Conservation (phyloP, 805 yeast species). For the Zygoascus biomembranicola region DNA sequence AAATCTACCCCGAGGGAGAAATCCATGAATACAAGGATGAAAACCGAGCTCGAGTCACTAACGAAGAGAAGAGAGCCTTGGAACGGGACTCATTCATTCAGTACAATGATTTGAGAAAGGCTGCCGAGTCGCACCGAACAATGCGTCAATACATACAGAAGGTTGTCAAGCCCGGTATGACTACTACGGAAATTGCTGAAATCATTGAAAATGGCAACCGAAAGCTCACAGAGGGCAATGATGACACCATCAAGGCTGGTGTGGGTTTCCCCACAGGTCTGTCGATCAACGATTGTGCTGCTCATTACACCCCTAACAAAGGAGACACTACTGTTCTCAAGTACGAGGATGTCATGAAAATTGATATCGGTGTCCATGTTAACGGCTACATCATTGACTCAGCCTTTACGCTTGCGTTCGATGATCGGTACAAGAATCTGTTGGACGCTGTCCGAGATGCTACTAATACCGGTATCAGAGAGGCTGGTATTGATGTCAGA, state of each 20-base stretch:
- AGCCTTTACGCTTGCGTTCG: slow-evolving; percentile 88
- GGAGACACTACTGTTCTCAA: slow-evolving; percentile 78
- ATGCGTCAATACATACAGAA: slow-evolving; percentile 75
- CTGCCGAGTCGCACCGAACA: slow-evolving; percentile 91
- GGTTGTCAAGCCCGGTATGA: slow-evolving; percentile 81
- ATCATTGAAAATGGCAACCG: slow-evolving; percentile 80
- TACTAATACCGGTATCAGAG: slow-evolving; percentile 85
- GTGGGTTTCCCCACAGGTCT: slow-evolving; percentile 99
- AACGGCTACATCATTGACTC: slow-evolving; percentile 92
- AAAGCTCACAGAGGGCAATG: slow-evolving; percentile 58
- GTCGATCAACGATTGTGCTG: slow-evolving; percentile 88
- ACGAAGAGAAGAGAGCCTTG: slow-evolving; percentile 75
- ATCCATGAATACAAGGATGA: slow-evolving; percentile 71
- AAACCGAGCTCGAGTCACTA: slow-evolving; percentile 65
- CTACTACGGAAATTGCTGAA: slow-evolving; percentile 84
- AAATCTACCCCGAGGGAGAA: slow-evolving; percentile 77
- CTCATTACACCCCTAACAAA: slow-evolving; percentile 95
- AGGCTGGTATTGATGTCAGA: slow-evolving; percentile 94
- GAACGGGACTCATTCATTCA: slow-evolving; percentile 51
- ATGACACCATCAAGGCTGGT: slow-evolving; percentile 57
- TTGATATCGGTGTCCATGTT: slow-evolving; percentile 94
- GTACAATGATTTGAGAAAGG: slow-evolving; percentile 89
- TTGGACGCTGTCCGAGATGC: slow-evolving; percentile 85
- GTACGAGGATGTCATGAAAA: slow-evolving; percentile 91
- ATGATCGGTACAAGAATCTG: slow-evolving; percentile 71